Evolutionary conservation across 1,284 basidiomycete genomes (phyloP), one percentile per base, ranked within the genome.

Genomic region (Jaminaea rosea): DNA sequence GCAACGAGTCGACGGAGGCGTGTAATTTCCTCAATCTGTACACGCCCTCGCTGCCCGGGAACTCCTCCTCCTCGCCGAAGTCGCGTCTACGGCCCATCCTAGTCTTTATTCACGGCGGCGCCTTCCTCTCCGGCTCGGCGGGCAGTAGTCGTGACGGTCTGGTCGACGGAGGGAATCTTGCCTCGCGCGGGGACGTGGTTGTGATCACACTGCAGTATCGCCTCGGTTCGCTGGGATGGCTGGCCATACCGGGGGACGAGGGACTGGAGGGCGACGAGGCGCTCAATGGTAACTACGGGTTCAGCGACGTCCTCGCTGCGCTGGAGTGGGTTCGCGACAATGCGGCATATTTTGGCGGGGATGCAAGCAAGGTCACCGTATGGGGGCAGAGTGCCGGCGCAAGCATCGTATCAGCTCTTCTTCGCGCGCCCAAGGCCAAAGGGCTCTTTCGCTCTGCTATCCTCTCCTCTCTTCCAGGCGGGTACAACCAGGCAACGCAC

Each of bases 11-110:
- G 11, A 42, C 17, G 6, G 39, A 42, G 24, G 65, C 76, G 41
- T 81, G 82, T 64, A 68, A 83, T 31, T 78, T 76, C 0, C 60
- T 83, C 58, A 83, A 83, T 57, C 78, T 83, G 4, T 71, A 81
- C 42, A 77, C 75, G 36, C 80, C 81, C 4, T 65, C 61, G 65
- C 62, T 72, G 42, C 76, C 69, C 62, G 21, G 8, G 11, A n/a
- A 1, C 8, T 44, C 17, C 15, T 19, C 17, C 27, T 21, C 10
- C 1, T 23, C 39, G 11, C 9, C 9, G 8, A 31, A 15, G 9
- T 8, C 29, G 9, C 8, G 9, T n/a, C 70, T 77, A 8, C 75
- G 82, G 10, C 82, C 82, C 0, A 80, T 84, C 4, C 74, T 81
- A n/a, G 76, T 77, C 78, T 80, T 59, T 52, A 67, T 70, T 28